Conservation (phyloP, 306 rosid genomes). For the Cotoneaster glaucophyllus region DNA sequence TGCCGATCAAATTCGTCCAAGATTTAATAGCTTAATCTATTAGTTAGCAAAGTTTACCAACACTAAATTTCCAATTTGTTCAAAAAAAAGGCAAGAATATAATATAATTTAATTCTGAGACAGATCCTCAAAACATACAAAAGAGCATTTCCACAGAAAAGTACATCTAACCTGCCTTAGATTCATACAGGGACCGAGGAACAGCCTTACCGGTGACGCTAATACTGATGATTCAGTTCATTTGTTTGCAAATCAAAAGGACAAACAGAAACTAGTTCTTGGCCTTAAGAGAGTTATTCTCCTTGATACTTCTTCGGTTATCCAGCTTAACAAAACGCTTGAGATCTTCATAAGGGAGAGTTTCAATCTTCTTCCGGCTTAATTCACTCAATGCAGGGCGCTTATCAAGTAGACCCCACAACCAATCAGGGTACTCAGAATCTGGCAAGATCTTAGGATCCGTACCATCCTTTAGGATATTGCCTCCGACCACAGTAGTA, state of each 20-base stretch:
- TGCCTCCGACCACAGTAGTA: conserved; percentile 79
- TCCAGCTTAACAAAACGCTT: conserved; percentile 77
- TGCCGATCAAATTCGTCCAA: no score
- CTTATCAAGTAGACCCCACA: conserved; percentile 75
- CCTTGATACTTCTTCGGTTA: conserved; percentile 75
- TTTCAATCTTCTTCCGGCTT: conserved; percentile 51
- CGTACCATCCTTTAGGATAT: conserved; percentile 69
- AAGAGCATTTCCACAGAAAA: neutral
- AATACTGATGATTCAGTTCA: neutral
- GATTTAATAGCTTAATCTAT: no score
- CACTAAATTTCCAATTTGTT: neutral
- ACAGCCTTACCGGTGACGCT: neutral
- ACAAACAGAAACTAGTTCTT: conserved; percentile 41
- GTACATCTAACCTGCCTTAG: neutral
- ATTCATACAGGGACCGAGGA: neutral
- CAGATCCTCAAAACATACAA: neutral
- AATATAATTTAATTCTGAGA: no score
- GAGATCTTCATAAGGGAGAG: conserved; percentile 58
- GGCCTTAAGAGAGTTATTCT: conserved; percentile 64
- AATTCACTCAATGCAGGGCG: conserved; percentile 65
- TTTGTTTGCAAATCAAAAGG: neutral
- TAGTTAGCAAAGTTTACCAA: no score
- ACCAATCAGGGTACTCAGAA: conserved; percentile 83
- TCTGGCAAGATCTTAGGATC: conserved; percentile 75
- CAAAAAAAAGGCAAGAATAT: neutral